phyloP scores from a whole-genome alignment of 163 green algal genomes.

The Volvox carteri region DNA sequence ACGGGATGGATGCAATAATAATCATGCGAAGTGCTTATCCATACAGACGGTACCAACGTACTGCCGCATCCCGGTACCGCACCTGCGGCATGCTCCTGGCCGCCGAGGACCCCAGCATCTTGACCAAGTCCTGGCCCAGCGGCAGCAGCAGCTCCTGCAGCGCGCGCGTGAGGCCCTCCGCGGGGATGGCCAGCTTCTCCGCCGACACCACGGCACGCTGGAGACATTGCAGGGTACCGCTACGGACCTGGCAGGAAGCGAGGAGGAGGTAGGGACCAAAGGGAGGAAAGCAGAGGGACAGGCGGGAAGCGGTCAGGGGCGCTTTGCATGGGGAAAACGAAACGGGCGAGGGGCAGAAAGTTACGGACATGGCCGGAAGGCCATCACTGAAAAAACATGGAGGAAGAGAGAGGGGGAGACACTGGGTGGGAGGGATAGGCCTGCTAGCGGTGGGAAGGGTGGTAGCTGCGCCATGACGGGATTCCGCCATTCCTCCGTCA shows the following conservation, averaged over 20 bases:
- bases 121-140: constrained; percentile 57
- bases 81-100: constrained; percentile 56
- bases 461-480: no score
- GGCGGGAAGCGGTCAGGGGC: not conserved
- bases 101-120: constrained; percentile 22
- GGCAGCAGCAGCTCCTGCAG: constrained; percentile 60
- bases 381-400: not conserved
- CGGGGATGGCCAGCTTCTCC: constrained; percentile 68
- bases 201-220: constrained; percentile 76
- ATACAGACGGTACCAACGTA: no score
- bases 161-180: not conserved
- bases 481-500: no score
- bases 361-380: not conserved
- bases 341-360: no score
- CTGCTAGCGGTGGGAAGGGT: no score
- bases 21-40: no score
- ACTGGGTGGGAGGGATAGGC: no score
- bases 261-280: not conserved
- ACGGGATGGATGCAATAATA: no score
- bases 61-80: no score
- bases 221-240: constrained; percentile 62
- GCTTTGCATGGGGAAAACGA: no score
- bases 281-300: not conserved
- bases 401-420: not conserved
- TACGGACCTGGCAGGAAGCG: constrained; percentile 62